Percentiles rank a stretch among this genome's conserved stretches.
Evolutionary conservation across 768 basidiomycete species (phyloP).

Genomic region (Russula brevipes): DNA sequence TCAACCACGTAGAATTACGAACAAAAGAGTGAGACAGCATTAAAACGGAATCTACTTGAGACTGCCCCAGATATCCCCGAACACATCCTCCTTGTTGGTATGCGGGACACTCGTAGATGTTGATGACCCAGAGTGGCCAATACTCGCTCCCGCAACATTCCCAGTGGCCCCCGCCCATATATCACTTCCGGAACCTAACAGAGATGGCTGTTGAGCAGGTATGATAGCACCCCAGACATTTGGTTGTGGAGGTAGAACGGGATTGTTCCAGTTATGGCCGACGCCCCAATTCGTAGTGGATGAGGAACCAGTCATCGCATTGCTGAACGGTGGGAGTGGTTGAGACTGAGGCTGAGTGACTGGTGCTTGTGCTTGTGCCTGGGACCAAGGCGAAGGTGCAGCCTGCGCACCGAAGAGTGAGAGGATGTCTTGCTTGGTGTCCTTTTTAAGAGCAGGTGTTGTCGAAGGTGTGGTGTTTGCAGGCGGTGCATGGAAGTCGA

Average conservation of each 20-base stretch:
- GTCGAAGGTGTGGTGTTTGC: constrained; percentile 30
- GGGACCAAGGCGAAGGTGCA: constrained; percentile 30
- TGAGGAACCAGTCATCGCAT: constrained; percentile 38
- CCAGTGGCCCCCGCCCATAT: constrained; percentile 50
- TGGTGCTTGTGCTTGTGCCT: constrained; percentile 15
- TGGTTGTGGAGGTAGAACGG: constrained; percentile 28
- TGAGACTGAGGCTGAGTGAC: constrained; percentile 11
- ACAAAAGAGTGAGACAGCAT: no score
- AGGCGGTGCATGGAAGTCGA: constrained; percentile 75
- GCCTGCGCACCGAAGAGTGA: constrained; percentile 63
- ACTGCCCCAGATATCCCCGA: constrained; percentile 80
- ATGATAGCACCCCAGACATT: constrained; percentile 35
- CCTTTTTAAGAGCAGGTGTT: constrained; percentile 48
- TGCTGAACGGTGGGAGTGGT: constrained; percentile 18
- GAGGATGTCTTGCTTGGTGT: constrained; percentile 80
- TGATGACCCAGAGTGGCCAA: constrained; percentile 37
- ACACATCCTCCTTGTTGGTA: constrained; percentile 64
- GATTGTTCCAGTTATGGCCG: constrained; percentile 55
- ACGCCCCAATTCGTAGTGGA: constrained; percentile 63
- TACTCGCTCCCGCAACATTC: constrained; percentile 23
- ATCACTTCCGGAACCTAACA: constrained; percentile 41
- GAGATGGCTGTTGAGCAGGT: constrained; percentile 32
- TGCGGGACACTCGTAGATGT: constrained; percentile 29
- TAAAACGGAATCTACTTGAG: constrained; percentile 50
- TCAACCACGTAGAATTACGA: not conserved